These are phyloP conservation scores for Talaromyces sp. DNA, from an alignment of 2,329 filamentous ascomycete species.

Conservation along the genomic window DNA sequence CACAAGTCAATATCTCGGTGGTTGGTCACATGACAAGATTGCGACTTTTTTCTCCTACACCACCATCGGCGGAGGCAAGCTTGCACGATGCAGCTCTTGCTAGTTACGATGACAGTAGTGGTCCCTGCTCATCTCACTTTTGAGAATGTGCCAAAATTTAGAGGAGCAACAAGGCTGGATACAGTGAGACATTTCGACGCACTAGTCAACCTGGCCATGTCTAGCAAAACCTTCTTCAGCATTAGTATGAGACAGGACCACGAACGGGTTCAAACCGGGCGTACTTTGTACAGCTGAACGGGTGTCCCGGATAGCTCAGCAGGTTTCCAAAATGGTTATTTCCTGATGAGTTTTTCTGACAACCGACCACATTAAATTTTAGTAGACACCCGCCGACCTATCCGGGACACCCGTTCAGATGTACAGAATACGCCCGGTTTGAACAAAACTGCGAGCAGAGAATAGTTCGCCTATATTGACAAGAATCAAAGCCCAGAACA, in stretches of 20 bases:
- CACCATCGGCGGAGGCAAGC: no score
- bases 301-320: no score
- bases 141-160: neutral
- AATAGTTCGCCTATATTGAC: neutral
- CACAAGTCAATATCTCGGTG: neutral
- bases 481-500: neutral
- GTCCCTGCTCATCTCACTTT: neutral
- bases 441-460: neutral
- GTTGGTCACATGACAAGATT: neutral
- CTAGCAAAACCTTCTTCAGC: neutral
- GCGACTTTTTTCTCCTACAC: neutral
- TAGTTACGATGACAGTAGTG: neutral
- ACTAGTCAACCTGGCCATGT: neutral
- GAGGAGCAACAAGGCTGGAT: neutral
- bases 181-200: neutral
- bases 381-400: no score
- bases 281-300: no score
- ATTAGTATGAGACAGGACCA: neutral
- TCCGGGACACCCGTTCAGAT: no score
- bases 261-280: neutral
- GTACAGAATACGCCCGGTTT: no score
- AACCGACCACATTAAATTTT: no score
- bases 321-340: no score
- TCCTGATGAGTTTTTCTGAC: no score
- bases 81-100: no score